Conservation (phyloP, 2,329 filamentous ascomycete species). For the Xylariaceae sp. region DNA sequence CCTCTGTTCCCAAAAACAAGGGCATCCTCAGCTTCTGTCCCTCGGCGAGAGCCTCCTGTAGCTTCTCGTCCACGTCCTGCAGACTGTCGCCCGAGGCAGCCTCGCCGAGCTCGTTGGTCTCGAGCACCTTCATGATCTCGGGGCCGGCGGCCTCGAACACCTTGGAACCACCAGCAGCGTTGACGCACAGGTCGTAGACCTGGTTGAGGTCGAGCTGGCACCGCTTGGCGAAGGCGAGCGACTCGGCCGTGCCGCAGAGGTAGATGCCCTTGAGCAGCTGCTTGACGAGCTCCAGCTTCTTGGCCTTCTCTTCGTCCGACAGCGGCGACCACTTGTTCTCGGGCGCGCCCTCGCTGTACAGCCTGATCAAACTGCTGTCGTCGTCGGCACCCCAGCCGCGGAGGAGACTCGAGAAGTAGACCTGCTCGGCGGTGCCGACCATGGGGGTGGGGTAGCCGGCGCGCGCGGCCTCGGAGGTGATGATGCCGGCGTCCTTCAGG, state of each 20-base stretch:
- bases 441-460: conserved; percentile 55
- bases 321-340: conserved; percentile 19
- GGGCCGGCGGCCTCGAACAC: conserved; percentile 35
- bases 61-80: conserved; percentile 24
- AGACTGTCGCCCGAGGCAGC: conserved; percentile 23
- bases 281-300: conserved; percentile 36
- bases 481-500: conserved; percentile 58
- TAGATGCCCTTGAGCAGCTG: conserved; percentile 39
- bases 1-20: conserved; percentile 36
- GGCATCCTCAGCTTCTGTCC: conserved; percentile 39
- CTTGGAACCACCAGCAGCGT: conserved; percentile 40
- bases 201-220: conserved; percentile 41
- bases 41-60: conserved; percentile 37
- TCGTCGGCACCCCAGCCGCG: conserved; percentile 48
- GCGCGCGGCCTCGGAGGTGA: conserved; percentile 58
- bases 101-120: conserved; percentile 16
- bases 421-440: conserved; percentile 57
- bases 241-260: conserved; percentile 39
- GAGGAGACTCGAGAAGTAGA: conserved; percentile 54
- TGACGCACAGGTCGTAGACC: conserved; percentile 40
- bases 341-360: conserved; percentile 37
- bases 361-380: conserved; percentile 38
- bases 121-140: conserved; percentile 34
- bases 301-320: conserved; percentile 31
- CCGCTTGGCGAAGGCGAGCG: conserved; percentile 36